Percentiles rank a stretch among this genome's conserved stretches.
phyloP scores from a whole-genome alignment of 306 rosid genomes.

The Vigna reflexopilosa region DNA sequence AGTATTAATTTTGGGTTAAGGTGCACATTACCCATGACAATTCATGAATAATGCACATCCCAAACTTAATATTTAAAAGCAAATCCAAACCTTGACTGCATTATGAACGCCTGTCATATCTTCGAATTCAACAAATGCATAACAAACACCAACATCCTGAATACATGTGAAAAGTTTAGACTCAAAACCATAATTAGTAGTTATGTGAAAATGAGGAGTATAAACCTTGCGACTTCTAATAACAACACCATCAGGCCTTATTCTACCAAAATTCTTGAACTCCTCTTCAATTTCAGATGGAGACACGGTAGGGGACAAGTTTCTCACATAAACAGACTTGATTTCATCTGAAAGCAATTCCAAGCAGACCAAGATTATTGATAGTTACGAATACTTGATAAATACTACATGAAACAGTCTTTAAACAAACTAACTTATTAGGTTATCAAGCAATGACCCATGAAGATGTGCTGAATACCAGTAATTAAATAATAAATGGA shows the following conservation, averaged over 20 bases:
- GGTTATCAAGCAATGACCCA: slow-evolving; percentile 7
- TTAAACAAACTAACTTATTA: background rate
- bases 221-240: slow-evolving; percentile 93
- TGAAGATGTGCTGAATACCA: slow-evolving; percentile 18
- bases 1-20: background rate
- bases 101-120: slow-evolving; percentile 84
- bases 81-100: slow-evolving; percentile 79
- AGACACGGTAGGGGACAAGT: slow-evolving; percentile 77
- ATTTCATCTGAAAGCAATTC: slow-evolving; percentile 72
- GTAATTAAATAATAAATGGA: slow-evolving; percentile 13
- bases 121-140: slow-evolving; percentile 96
- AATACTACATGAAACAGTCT: slow-evolving; percentile 20
- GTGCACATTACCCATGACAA: background rate
- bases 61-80: slow-evolving; percentile 24
- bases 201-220: slow-evolving; percentile 36
- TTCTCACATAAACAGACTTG: slow-evolving; percentile 93
- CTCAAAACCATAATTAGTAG: slow-evolving; percentile 21
- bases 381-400: background rate
- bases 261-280: slow-evolving; percentile 81
- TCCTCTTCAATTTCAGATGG: slow-evolving; percentile 85
- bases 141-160: slow-evolving; percentile 98
- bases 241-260: slow-evolving; percentile 84
- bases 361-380: slow-evolving; percentile 35
- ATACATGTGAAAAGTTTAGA: slow-evolving; percentile 43
- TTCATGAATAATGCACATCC: slow-evolving; percentile 4